A percentile compares a stretch with the other conserved stretches of the same genome.
phyloP scores from a whole-genome alignment of 2,329 filamentous ascomycete species.

The Dactylellina parvicollis region DNA sequence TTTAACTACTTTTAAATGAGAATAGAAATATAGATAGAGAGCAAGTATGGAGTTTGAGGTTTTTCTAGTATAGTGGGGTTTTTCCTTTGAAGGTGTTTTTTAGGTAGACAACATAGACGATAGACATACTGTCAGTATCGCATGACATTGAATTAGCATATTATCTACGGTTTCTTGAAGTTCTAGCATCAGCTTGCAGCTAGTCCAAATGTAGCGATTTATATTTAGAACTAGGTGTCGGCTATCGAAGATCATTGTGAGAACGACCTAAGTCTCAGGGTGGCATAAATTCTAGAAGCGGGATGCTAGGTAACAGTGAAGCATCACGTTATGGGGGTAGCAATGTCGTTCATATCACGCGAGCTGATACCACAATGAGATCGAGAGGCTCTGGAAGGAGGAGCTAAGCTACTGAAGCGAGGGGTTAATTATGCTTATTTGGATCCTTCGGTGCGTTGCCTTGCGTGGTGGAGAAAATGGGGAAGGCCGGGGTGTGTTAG shows the following conservation, averaged over 20 bases:
- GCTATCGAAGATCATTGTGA: no score
- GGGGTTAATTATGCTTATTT: no score
- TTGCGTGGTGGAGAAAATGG: not conserved
- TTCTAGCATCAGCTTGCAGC: not conserved
- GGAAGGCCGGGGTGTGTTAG: not conserved
- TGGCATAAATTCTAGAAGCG: constrained; percentile 1
- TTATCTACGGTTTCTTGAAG: no score
- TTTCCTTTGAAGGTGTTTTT: no score
- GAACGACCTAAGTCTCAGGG: no score
- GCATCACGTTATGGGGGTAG: not conserved
- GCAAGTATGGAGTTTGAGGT: not conserved
- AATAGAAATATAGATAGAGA: not conserved
- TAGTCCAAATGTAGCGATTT: no score
- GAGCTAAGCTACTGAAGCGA: not conserved
- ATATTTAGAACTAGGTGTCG: no score
- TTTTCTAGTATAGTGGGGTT: no score
- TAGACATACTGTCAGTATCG: not conserved
- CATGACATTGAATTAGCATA: not conserved
- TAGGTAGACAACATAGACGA: not conserved
- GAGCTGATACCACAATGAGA: no score
- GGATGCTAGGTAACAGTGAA: not conserved
- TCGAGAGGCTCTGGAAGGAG: no score
- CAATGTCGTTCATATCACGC: not conserved
- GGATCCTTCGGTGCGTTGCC: no score
- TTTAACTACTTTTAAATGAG: constrained; percentile 7